Base-by-base conservation (phyloP, 495 filamentous ascomycete species). In the Penicillium flavigenum region DNA sequence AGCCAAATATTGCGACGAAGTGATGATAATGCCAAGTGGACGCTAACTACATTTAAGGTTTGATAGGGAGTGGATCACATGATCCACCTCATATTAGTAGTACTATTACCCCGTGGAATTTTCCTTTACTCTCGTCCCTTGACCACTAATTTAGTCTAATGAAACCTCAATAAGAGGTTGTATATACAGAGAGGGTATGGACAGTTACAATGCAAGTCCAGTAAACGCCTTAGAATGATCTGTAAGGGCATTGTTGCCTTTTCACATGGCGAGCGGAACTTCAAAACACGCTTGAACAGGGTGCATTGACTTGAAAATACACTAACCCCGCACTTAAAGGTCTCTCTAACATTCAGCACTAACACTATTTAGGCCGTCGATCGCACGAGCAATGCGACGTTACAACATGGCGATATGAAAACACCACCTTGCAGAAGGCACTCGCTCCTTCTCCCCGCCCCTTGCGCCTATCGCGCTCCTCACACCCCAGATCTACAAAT, bases 321-420 rank as follows among this genome's bases (percentile, higher is more conserved):
- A 47, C 14, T 8, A 47, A 55, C 53, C 53, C 53, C 53, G 53
- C 53, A 55, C 44, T 6, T n/a, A 7, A 10, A 19, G 4, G 39
- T 44, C 50, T 31, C 8, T n/a, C 16, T 51, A 8, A 7, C 7
- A 47, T 55, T 32, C 34, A 47, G 6, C 53, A 47, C 43, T 54
- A 45, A 46, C 52, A 54, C 52, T 0, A 27, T 10, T 47, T 46
- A 47, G 53, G 53, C 16, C 14, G 22, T 47, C 31, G 32, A 55
- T 39, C 31, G 3, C 43, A 55, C 5, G 32, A 55, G 44, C 51
- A 44, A 55, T 55, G 53, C 44, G 53, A 55, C 53, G 53, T 55
- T 47, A 39, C 53, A 54, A 22, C 27, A 26, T 22, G 12, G 20
- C 0, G 14, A 55, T 26, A 47, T 19, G 20, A 29, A 29, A 7